Base-by-base conservation (phyloP, 306 rosid species). In the Phaseolus lunatus region DNA sequence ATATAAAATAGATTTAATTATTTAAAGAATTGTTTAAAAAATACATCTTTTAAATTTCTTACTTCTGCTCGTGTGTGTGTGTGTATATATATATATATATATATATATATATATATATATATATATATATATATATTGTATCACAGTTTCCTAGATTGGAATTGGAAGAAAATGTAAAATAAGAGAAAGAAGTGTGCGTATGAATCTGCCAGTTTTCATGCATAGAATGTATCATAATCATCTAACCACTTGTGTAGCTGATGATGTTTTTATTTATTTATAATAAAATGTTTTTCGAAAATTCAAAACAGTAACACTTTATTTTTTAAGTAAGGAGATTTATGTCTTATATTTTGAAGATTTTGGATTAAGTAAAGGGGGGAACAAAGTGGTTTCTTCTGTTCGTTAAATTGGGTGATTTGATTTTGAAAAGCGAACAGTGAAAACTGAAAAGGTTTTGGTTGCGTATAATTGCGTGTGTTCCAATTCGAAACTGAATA, bases 121-220 rank as follows among this genome's bases (percentile, higher is more conserved):
- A 27, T 27, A 27, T 27, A 27, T 27, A 27, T 27, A 2, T 27
- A 2, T 27, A 2, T 27, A 2, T 27, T 27, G 3, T 6, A 1
- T 23, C 44, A 39, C 44, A 39, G 12, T 59, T 59, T 29, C 19
- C 2, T 59, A 27, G 66, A 20, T 59, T 11, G 20, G 41, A 12
- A 59, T 27, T 2, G 41, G 66, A 14, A 59, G 66, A 59, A 27
- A 14, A 59, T 59, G 41, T 27, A 27, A 27, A 59, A 27, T 26
- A 0, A 57, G 19, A 12, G 37, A 26, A 59, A 59, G 14, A 13
- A 26, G 35, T 13, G 35, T 57, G 31, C 3, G 18, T 12, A 35
- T 57, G 64, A 23, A 24, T 57, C 9, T 56, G 39, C 66, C 16
- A 14, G 39, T 58, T 58, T 26, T 14, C 65, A 58, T 58, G 66